Base-by-base conservation (phyloP, 306 rosid genomes). In the Trifolium dubium region DNA sequence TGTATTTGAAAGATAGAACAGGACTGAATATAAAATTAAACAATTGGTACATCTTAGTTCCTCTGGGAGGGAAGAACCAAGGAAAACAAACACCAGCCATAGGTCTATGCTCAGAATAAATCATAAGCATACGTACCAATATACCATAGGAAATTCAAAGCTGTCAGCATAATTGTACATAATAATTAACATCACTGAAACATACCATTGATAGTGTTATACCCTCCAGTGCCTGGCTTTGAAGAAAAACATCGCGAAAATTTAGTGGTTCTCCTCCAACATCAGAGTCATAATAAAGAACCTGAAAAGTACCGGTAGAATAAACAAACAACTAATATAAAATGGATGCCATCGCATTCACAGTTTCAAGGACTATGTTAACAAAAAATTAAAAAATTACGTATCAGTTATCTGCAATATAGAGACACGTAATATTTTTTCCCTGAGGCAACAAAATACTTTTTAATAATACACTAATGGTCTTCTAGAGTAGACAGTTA, bases 201-300 rank as follows among this genome's bases (percentile, higher is more conserved):
- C 84, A 74, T 95, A 95, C 99, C 99, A 95, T 95, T 63, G 99
- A 92, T 79, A 95, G 59, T 56, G 92, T 70, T 64, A 95, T 90
- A 62, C 97, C 98, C 86, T 95, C 99, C 82, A 92, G 80, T 69
- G 98, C 99, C 83, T 95, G 99, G 81, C 99, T 92, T 80, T 71
- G 96, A 83, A 95, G 97, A 80, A 95, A 95, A 76, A 95, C 93
- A 37, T 92, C 96, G 17, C 83, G 91, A 44, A 95, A 95, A 75
- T 85, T 95, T 82, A 95, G 73, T 17, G 98, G 99, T 72, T 86
- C 92, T 28, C 98, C 99, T 12, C 90, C 93, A 84, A 77, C 73
- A 67, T 95, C 99, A 74, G 93, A 54, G 64, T 95, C 99, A 4
- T 86, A 85, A 78, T 95, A 95, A 71, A 92, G 85, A 81, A 87